A percentile compares a stretch with the other conserved stretches of the same genome.
Evolutionary conservation across 2,329 filamentous ascomycete species (phyloP).

Genomic region (Rhynchosporium secalis): DNA sequence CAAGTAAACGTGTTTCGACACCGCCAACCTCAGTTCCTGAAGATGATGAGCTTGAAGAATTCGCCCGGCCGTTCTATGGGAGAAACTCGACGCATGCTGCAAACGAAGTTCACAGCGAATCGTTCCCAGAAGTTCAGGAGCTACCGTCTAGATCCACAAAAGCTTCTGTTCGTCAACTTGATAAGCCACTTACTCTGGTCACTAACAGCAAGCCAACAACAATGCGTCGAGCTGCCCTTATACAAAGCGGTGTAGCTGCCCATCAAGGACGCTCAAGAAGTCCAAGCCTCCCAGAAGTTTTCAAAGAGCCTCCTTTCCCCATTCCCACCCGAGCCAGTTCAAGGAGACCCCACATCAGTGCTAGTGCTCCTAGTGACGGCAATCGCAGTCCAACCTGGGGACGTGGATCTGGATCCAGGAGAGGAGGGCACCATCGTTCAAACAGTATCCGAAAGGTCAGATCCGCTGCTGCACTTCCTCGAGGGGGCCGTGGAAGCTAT

Average conservation of each 20-base stretch:
- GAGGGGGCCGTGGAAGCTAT: conserved; percentile 47
- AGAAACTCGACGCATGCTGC: conserved; percentile 25
- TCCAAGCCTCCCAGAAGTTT: conserved; percentile 61
- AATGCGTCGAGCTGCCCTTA: conserved; percentile 77
- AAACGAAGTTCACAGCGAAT: conserved; percentile 28
- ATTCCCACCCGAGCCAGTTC: conserved; percentile 90
- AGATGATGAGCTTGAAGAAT: conserved; percentile 30
- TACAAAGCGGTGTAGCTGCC: conserved; percentile 73
- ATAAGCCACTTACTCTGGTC: conserved; percentile 37
- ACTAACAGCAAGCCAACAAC: conserved; percentile 45
- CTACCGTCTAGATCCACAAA: conserved; percentile 28
- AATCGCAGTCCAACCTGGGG: conserved; percentile 74
- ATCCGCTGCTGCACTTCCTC: conserved; percentile 73
- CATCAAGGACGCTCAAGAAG: conserved; percentile 65
- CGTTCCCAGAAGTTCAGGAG: conserved; percentile 30
- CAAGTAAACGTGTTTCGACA: conserved; percentile 24
- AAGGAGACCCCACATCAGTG: conserved; percentile 65
- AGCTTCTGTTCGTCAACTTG: conserved; percentile 33
- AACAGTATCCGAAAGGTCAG: conserved; percentile 79
- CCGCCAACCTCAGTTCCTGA: conserved; percentile 37
- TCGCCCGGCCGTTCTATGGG: conserved; percentile 21
- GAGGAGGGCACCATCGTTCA: conserved; percentile 50
- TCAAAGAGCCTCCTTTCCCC: conserved; percentile 76
- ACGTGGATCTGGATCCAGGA: conserved; percentile 40
- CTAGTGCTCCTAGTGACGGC: conserved; percentile 68